Conservation (phyloP, 257 asterid species). For the Gynochthodes officinalis region DNA sequence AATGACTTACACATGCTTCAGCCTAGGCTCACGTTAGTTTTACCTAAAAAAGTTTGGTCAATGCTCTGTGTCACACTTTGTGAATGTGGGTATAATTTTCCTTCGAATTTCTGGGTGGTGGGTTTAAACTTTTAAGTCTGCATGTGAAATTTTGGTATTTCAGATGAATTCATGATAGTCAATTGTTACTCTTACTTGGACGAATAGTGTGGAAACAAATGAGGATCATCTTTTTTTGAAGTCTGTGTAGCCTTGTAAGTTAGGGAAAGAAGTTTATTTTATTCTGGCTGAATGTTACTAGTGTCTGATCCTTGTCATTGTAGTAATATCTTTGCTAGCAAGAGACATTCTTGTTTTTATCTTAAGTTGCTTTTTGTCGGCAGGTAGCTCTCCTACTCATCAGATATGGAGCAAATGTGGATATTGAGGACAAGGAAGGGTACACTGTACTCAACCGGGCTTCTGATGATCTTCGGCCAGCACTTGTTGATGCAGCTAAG, state of each 20-base stretch:
- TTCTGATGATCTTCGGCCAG: slow-evolving; percentile 57
- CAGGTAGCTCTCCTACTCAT: slow-evolving; percentile 94
- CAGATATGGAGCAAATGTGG: slow-evolving; percentile 94
- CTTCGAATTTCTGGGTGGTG: background rate
- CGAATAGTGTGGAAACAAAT: background rate
- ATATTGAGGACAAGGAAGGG: slow-evolving; percentile 81
- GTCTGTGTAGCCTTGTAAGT: background rate
- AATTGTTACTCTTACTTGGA: too few relatives aligned
- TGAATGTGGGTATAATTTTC: background rate
- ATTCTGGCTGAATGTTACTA: background rate
- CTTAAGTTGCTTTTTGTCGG: slow-evolving; percentile 3
- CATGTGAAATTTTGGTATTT: background rate
- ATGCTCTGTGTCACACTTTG: background rate
- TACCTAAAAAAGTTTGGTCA: background rate
- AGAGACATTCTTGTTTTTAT: background rate
- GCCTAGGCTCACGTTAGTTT: background rate
- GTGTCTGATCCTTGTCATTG: background rate
- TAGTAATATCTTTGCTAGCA: background rate
- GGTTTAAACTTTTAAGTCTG: background rate
- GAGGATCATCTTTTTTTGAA: background rate
- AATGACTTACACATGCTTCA: background rate
- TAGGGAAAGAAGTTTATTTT: background rate
- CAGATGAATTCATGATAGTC: background rate
- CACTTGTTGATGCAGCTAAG: slow-evolving; percentile 75
- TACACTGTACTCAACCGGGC: slow-evolving; percentile 92